Evolutionary conservation across 2,329 filamentous ascomycete species (phyloP).

Genomic region (Kalmusia sp.): DNA sequence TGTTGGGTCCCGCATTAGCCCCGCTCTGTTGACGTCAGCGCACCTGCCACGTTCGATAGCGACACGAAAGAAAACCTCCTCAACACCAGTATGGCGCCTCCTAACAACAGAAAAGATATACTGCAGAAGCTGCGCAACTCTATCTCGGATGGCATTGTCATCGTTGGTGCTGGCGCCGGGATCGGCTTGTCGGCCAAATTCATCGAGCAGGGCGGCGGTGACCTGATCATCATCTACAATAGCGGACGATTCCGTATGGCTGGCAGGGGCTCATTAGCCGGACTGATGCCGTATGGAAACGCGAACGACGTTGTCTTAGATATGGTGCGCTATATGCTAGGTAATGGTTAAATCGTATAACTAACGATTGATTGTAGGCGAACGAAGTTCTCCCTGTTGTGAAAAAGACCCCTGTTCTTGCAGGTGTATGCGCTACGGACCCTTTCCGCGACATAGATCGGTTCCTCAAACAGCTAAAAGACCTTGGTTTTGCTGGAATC

Average conservation of each 20-base stretch:
- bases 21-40: conserved; percentile 8
- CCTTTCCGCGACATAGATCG: conserved; percentile 68
- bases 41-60: background rate
- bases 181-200: conserved; percentile 76
- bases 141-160: conserved; percentile 62
- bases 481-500: conserved; percentile 71
- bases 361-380: conserved; percentile 50
- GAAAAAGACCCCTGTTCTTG: conserved; percentile 68
- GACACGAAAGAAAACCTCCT: background rate
- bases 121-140: conserved; percentile 60
- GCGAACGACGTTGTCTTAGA: conserved; percentile 74
- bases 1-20: background rate
- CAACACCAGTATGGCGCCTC: conserved; percentile 60
- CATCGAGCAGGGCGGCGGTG: conserved; percentile 71
- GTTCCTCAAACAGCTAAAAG: conserved; percentile 67
- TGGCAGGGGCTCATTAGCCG: conserved; percentile 71
- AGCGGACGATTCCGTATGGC: conserved; percentile 77
- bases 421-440: conserved; percentile 75
- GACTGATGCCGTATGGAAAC: conserved; percentile 74
- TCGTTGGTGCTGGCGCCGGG: conserved; percentile 73
- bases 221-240: conserved; percentile 77
- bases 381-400: conserved; percentile 72
- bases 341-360: background rate
- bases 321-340: conserved; percentile 57
- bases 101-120: conserved; percentile 63